These are phyloP conservation scores for Neurospora sp. DNA, from an alignment of 495 filamentous ascomycete species.

Conservation along the genomic window DNA sequence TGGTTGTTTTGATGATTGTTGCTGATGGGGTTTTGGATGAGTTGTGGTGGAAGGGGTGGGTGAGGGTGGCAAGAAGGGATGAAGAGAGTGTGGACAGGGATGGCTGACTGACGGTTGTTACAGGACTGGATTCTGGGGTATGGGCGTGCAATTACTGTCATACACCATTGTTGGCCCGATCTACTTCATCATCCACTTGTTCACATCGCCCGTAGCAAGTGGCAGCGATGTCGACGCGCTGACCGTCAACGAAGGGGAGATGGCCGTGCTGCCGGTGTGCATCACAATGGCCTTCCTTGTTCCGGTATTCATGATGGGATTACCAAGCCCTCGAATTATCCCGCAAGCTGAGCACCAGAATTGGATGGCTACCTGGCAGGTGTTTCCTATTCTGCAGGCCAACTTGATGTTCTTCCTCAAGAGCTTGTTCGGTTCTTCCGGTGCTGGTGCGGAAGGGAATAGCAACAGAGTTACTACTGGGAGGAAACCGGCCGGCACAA, in stretches of 20 bases:
- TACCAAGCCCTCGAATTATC: conserved; percentile 38
- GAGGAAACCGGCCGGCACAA: conserved; percentile 29
- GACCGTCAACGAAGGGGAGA: conserved; percentile 31
- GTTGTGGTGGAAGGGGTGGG: not conserved
- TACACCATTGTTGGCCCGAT: conserved; percentile 47
- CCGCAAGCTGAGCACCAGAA: conserved; percentile 42
- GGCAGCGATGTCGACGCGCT: conserved; percentile 29
- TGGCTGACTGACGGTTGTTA: not conserved
- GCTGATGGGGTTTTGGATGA: not conserved
- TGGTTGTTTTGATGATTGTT: not conserved
- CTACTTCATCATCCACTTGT: conserved; percentile 41
- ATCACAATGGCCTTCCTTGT: conserved; percentile 41
- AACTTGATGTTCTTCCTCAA: conserved; percentile 25
- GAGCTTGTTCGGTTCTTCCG: not conserved
- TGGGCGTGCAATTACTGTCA: conserved; percentile 43
- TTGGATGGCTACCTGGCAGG: conserved; percentile 50
- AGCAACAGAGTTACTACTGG: conserved; percentile 4
- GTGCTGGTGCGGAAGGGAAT: not conserved
- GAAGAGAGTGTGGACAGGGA: not conserved
- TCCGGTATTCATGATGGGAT: conserved; percentile 41
- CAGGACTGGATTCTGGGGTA: conserved; percentile 41
- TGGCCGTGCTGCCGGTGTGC: conserved; percentile 37
- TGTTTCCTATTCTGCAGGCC: conserved; percentile 43
- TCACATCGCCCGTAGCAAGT: conserved; percentile 39
- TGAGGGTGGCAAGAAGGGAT: too few relatives aligned